These are phyloP conservation scores for Primulina tabacum DNA, from an alignment of 257 asterid genomes.

Conservation along the genomic window DNA sequence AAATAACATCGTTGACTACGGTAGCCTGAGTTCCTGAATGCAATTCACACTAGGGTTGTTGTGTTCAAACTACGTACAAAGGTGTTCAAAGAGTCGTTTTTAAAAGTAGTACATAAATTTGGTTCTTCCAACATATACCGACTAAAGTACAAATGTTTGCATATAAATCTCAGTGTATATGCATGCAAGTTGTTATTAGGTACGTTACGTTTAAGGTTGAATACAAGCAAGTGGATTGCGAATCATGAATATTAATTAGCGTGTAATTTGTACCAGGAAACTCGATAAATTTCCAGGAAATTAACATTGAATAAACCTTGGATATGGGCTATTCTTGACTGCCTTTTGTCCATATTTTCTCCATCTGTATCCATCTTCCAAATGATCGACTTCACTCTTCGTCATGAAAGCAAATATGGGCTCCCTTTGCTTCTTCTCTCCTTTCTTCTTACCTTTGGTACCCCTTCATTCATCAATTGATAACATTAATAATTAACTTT, in stretches of 20 bases:
- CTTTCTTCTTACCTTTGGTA: constrained; percentile 44
- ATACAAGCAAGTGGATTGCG: background rate
- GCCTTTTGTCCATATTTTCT: constrained; percentile 73
- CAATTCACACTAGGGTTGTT: constrained; percentile 33
- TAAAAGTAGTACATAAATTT: no score
- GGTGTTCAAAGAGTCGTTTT: background rate
- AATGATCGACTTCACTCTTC: constrained; percentile 62
- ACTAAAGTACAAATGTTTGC: background rate
- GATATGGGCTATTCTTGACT: constrained; percentile 65
- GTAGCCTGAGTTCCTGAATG: background rate
- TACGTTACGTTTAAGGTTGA: background rate
- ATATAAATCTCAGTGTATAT: no score
- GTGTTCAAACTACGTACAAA: constrained; percentile 17
- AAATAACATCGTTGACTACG: background rate
- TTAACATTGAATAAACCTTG: constrained; percentile 34
- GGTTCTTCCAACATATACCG: background rate
- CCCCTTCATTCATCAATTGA: constrained; percentile 22
- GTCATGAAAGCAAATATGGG: constrained; percentile 63
- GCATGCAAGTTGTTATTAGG: no score
- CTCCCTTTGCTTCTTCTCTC: constrained; percentile 46
- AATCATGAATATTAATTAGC: background rate
- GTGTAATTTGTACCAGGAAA: background rate
- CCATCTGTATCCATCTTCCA: constrained; percentile 78
- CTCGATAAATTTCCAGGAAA: background rate
- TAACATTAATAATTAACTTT: background rate